Conservation (phyloP, 1,139 yeast species). For the Pneumocystis oryctolagi region DNA sequence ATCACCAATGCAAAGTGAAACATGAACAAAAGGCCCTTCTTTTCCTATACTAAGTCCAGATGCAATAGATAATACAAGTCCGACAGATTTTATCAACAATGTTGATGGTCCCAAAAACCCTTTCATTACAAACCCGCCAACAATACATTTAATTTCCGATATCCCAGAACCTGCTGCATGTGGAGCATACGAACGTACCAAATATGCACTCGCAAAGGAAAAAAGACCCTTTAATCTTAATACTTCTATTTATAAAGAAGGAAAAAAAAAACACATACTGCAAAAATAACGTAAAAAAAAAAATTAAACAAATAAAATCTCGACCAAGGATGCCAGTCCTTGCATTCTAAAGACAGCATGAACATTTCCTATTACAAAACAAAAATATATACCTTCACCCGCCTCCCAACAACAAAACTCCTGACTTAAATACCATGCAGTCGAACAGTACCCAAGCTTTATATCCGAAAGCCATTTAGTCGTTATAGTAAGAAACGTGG, state of each 20-base stretch:
- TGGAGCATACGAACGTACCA: slow-evolving; percentile 65
- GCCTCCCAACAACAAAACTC: slow-evolving; percentile 57
- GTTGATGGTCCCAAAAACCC: slow-evolving; percentile 69
- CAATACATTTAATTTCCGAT: slow-evolving; percentile 88
- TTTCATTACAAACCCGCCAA: slow-evolving; percentile 72
- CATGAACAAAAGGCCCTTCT: slow-evolving; percentile 78
- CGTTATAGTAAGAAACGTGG: slow-evolving; percentile 63
- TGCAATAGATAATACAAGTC: slow-evolving; percentile 74
- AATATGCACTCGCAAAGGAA: slow-evolving; percentile 47
- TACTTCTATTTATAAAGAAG: too few relatives aligned
- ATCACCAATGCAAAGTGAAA: slow-evolving; percentile 70
- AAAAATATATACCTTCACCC: slow-evolving; percentile 14
- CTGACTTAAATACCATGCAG: slow-evolving; percentile 54
- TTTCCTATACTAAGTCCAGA: slow-evolving; percentile 71
- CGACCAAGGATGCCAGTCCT: slow-evolving; percentile 27
- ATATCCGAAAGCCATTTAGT: slow-evolving; percentile 79
- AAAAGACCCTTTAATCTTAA: slow-evolving; percentile 45
- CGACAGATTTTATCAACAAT: slow-evolving; percentile 55
- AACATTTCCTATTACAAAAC: background rate
- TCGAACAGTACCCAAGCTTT: slow-evolving; percentile 60
- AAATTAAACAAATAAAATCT: slow-evolving; percentile 9
- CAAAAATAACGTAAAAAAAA: slow-evolving; percentile 11
- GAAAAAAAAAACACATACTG: slow-evolving; percentile 22
- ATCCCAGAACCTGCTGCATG: slow-evolving; percentile 96
- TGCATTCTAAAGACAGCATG: slow-evolving; percentile 12